Evolutionary conservation across 768 basidiomycete species (phyloP).

Genomic region (Suillus brevipes): DNA sequence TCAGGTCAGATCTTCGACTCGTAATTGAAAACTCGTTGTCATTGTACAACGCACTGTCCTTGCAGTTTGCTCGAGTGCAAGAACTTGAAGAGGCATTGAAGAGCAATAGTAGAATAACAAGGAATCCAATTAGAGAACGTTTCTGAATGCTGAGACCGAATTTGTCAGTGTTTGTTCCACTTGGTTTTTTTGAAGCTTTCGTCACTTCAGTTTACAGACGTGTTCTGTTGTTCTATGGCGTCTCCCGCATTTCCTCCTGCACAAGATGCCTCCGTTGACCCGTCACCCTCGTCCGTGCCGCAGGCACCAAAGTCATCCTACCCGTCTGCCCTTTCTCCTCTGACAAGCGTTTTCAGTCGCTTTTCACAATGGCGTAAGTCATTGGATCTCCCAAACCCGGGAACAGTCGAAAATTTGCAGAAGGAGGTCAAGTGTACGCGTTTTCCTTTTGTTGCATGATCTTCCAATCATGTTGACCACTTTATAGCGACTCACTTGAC

Average conservation of each 20-base stretch:
- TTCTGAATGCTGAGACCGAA: neutral
- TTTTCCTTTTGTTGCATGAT: constrained; percentile 9
- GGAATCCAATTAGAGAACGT: neutral
- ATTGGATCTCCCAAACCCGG: constrained; percentile 87
- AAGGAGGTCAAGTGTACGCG: constrained; percentile 87
- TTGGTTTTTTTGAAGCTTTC: constrained; percentile 39
- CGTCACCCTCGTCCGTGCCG: constrained; percentile 35
- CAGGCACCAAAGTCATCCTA: constrained; percentile 41
- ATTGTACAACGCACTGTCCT: neutral
- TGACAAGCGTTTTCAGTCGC: constrained; percentile 66
- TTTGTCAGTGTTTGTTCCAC: constrained; percentile 25
- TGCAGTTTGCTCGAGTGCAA: neutral
- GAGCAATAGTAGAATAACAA: neutral
- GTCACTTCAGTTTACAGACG: constrained; percentile 25
- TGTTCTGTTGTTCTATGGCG: constrained; percentile 40
- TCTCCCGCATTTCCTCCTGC: constrained; percentile 40
- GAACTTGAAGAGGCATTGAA: neutral
- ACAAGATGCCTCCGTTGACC: constrained; percentile 43
- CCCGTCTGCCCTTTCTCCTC: constrained; percentile 43
- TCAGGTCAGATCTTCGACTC: neutral
- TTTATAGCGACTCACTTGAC: constrained; percentile 80
- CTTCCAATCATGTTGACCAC: constrained; percentile 1
- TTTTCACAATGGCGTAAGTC: constrained; percentile 81
- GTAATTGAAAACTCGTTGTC: neutral
- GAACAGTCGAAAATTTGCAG: constrained; percentile 87